These are phyloP conservation scores for Knoxia roxburghii DNA, from an alignment of 257 asterid species.

Conservation along the genomic window DNA sequence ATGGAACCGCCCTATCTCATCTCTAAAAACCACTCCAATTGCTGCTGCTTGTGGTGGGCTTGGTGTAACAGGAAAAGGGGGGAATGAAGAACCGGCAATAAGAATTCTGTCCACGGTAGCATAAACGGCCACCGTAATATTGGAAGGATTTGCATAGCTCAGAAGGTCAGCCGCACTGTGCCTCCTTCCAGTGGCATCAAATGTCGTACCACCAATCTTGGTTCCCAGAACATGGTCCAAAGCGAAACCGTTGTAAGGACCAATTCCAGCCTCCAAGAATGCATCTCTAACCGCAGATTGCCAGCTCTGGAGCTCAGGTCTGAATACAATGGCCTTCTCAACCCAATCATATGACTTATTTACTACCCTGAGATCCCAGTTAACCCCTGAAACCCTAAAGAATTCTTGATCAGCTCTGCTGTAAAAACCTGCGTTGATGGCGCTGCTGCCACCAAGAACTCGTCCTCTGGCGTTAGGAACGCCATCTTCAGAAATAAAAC, in stretches of 20 bases:
- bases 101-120: conserved; percentile 74
- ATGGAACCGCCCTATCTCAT: conserved; percentile 48
- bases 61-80: conserved; percentile 13
- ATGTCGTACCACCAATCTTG: conserved; percentile 85
- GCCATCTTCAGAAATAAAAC: conserved; percentile 79
- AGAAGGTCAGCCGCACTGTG: conserved; percentile 81
- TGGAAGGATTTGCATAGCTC: conserved; percentile 48
- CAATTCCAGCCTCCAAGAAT: conserved; percentile 63
- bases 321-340: conserved; percentile 69
- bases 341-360: conserved; percentile 85
- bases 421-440: conserved; percentile 78
- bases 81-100: conserved; percentile 26
- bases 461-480: conserved; percentile 88
- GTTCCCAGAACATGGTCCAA: conserved; percentile 76
- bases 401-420: conserved; percentile 52
- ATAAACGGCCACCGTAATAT: conserved; percentile 52
- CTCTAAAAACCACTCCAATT: conserved; percentile 66
- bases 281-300: conserved; percentile 78
- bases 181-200: conserved; percentile 60
- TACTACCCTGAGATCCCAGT: conserved; percentile 53
- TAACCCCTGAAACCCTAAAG: conserved; percentile 42
- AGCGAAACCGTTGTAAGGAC: conserved; percentile 66
- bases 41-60: conserved; percentile 45
- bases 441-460: conserved; percentile 91
- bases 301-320: conserved; percentile 70